phyloP scores from a whole-genome alignment of 305 asterid genomes.

The Fraxinus nigra region DNA sequence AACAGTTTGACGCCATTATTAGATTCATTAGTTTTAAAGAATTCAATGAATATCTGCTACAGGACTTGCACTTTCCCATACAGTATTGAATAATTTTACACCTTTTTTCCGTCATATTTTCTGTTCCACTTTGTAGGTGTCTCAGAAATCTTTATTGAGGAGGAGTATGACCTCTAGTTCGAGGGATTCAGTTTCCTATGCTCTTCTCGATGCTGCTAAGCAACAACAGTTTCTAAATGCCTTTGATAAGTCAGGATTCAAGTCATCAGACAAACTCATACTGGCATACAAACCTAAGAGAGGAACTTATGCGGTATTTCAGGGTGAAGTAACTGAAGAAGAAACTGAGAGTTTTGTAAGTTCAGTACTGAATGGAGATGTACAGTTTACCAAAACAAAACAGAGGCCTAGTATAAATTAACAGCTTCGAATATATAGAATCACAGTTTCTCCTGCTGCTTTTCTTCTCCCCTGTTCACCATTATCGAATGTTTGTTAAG shows the following conservation, averaged over 20 bases:
- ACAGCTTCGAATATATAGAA: neutral
- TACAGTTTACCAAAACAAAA: slow-evolving; percentile 59
- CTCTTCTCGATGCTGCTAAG: slow-evolving; percentile 71
- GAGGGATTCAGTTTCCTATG: slow-evolving; percentile 58
- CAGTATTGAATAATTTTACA: neutral
- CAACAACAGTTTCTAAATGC: slow-evolving; percentile 64
- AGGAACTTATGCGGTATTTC: slow-evolving; percentile 56
- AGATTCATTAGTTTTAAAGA: neutral
- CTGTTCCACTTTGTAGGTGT: slow-evolving; percentile 45
- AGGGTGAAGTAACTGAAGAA: slow-evolving; percentile 53
- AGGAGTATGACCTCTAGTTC: slow-evolving; percentile 39
- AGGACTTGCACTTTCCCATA: neutral
- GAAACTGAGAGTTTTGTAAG: slow-evolving; percentile 63
- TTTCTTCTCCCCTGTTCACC: neutral
- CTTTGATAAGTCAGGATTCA: slow-evolving; percentile 62
- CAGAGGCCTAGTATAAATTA: slow-evolving; percentile 52
- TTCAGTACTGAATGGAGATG: slow-evolving; percentile 73
- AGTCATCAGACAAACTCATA: slow-evolving; percentile 55
- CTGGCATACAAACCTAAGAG: slow-evolving; percentile 82
- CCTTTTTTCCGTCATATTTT: neutral
- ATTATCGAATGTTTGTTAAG: neutral
- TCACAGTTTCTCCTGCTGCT: neutral
- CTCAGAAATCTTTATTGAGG: slow-evolving; percentile 73
- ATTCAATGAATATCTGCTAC: neutral
- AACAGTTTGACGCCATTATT: neutral